A percentile compares a stretch with the other conserved stretches of the same genome.
Evolutionary conservation across 805 yeast genomes (phyloP).

Genomic region (Suhomyces faveliae): DNA sequence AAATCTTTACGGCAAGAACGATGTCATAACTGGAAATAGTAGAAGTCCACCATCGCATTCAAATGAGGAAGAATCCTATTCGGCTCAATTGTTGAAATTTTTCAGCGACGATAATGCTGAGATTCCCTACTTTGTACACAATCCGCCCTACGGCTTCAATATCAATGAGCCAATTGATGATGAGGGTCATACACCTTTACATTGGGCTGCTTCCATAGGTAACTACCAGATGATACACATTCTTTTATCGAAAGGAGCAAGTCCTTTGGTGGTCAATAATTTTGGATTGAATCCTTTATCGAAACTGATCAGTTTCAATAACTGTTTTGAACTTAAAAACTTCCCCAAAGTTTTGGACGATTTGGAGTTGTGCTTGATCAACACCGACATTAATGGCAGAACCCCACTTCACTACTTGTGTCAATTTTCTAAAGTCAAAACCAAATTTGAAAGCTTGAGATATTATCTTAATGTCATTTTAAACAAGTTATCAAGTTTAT

Average conservation of each 20-base stretch:
- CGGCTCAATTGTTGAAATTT: slow-evolving; percentile 39
- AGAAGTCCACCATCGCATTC: slow-evolving; percentile 33
- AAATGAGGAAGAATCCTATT: slow-evolving; percentile 43
- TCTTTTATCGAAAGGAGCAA: slow-evolving; percentile 72
- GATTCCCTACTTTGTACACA: slow-evolving; percentile 63
- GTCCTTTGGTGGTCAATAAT: slow-evolving; percentile 50
- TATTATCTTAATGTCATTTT: slow-evolving; percentile 78
- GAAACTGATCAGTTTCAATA: slow-evolving; percentile 81
- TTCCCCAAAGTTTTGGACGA: slow-evolving; percentile 78
- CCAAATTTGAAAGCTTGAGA: slow-evolving; percentile 73
- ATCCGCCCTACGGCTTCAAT: slow-evolving; percentile 65
- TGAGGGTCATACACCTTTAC: slow-evolving; percentile 92
- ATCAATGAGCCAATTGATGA: slow-evolving; percentile 82
- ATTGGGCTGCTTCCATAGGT: slow-evolving; percentile 98
- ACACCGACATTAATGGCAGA: slow-evolving; percentile 68
- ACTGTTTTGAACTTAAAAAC: slow-evolving; percentile 76
- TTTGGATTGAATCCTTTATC: slow-evolving; percentile 86
- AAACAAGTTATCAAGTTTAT: slow-evolving; percentile 59
- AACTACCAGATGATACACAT: slow-evolving; percentile 74
- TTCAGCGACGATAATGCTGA: slow-evolving; percentile 43
- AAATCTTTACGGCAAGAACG: background rate
- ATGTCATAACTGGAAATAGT: background rate
- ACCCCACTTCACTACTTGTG: slow-evolving; percentile 88
- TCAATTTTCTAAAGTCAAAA: slow-evolving; percentile 59
- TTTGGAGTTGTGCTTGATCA: slow-evolving; percentile 72